phyloP scores from a whole-genome alignment of 2,329 filamentous ascomycete species.

The Aspergillus calidoustus region DNA sequence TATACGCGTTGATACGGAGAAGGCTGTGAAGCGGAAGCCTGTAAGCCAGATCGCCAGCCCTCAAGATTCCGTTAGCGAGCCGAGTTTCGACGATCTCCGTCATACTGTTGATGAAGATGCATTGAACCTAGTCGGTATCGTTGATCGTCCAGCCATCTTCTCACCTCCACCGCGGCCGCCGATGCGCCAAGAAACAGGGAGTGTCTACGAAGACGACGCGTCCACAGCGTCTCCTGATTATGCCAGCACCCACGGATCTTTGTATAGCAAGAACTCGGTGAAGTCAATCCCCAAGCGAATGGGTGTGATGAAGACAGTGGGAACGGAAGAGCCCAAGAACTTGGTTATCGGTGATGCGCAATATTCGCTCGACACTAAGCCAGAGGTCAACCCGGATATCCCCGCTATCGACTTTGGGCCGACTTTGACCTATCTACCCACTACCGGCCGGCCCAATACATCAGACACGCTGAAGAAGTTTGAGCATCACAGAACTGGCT shows the following conservation, averaged over 20 bases:
- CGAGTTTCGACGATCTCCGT: conserved; percentile 47
- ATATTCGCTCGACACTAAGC: conserved; percentile 43
- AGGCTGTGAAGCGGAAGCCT: conserved; percentile 57
- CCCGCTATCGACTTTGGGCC: conserved; percentile 84
- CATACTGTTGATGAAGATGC: conserved; percentile 54
- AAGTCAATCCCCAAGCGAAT: conserved; percentile 63
- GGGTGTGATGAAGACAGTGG: conserved; percentile 79
- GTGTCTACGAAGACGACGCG: conserved; percentile 63
- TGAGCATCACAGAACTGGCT: conserved; percentile 37
- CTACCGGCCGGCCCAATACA: conserved; percentile 59
- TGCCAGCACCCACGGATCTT: conserved; percentile 69
- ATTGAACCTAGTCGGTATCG: conserved; percentile 53
- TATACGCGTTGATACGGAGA: conserved; percentile 45
- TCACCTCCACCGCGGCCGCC: conserved; percentile 31
- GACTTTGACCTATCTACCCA: conserved; percentile 70
- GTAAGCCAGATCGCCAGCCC: conserved; percentile 42
- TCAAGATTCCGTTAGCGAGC: conserved; percentile 35
- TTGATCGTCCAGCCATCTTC: conserved; percentile 28
- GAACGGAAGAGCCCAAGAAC: conserved; percentile 52
- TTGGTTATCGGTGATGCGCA: conserved; percentile 54
- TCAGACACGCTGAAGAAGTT: conserved; percentile 55
- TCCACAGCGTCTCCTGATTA: conserved; percentile 75
- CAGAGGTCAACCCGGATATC: conserved; percentile 58
- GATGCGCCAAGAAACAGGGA: conserved; percentile 41
- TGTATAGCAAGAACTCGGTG: conserved; percentile 47